Evolutionary conservation across 805 yeast genomes (phyloP), one percentile per base, ranked within the genome.

Genomic region (Schwanniomyces occidentalis): DNA sequence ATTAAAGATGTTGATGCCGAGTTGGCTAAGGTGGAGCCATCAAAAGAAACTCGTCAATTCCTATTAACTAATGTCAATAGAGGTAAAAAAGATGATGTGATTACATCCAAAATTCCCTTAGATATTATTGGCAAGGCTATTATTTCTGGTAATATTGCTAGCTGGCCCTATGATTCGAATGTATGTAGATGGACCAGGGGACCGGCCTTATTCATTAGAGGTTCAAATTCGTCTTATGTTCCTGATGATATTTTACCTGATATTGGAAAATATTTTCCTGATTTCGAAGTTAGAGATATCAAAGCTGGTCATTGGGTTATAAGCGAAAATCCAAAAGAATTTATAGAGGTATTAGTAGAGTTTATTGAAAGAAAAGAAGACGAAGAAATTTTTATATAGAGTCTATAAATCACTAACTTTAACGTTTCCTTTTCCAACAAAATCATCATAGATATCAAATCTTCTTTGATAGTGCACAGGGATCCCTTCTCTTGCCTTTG

Each of bases 281-380:
- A 69, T 16, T 88, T 88, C 51, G 85, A 78, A 41, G 61, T 85
- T 9, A 68, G 75, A 28, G 95, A 85, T 51, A 65, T 93, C 16
- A 82, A 86, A 13, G 77, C 90, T 0, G 96, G 96, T 2, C 99
- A 91, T 58, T 91, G 97, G 96, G 76, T 90, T 10, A 87, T 87
- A 45, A 78, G 87, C 25, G 97, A 91, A 52, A 82, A 83, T 46
- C 96, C 98, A 1, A 48, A 65, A 6, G 95, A 82, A 51, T 88
- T 91, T 44, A 65, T 86, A 16, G 76, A 70, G 3, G 61, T 64
- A 5, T 77, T 85, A 10, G 70, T 68, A 18, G 83, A 82, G 18
- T 90, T 80, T 61, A 69, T 87, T 5, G 78, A 76, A 37, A 54
- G 65, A 32, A 57, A 62, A 33, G 75, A 69, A 42, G 73, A 69